Evolutionary conservation across 2,329 filamentous ascomycete genomes (phyloP).

Genomic region (Pseudogymnoascus sp.): DNA sequence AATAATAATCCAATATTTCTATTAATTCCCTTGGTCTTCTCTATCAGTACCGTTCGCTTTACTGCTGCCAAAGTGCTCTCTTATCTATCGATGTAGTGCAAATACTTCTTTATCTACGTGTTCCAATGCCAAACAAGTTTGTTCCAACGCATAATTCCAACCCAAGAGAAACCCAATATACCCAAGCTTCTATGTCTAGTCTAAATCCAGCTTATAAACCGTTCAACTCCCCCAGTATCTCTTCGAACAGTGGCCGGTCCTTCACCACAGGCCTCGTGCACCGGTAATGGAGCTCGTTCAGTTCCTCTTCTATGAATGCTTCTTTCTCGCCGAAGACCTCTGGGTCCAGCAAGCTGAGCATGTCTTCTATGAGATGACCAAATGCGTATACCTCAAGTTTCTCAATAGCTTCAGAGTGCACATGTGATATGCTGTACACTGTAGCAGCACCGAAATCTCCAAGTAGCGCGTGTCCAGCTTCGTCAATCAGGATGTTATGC

Average conservation of each 20-base stretch:
- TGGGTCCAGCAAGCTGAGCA: conserved; percentile 25
- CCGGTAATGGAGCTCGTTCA: conserved; percentile 24
- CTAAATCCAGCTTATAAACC: conserved; percentile 13
- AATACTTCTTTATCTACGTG: background rate
- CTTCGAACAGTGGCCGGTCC: conserved; percentile 22
- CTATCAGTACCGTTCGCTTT: background rate
- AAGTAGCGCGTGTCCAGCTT: conserved; percentile 35
- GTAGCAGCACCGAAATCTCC: conserved; percentile 41
- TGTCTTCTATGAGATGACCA: conserved; percentile 38
- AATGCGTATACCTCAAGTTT: conserved; percentile 40
- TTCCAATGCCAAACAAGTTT: background rate
- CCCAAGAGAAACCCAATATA: background rate
- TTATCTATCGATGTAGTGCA: background rate
- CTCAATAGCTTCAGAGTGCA: conserved; percentile 28
- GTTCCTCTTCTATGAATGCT: conserved; percentile 19
- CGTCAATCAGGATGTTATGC: conserved; percentile 37
- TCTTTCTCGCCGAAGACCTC: conserved; percentile 22
- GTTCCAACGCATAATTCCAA: background rate
- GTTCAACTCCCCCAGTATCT: conserved; percentile 20
- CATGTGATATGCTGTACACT: conserved; percentile 29
- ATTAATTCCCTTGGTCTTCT: background rate
- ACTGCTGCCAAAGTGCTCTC: background rate
- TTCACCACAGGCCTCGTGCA: conserved; percentile 23
- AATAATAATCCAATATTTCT: background rate
- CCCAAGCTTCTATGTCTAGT: background rate